Percentiles rank a stretch among this genome's conserved stretches.
Conservation (phyloP, 1,284 basidiomycete genomes). For the Leucocoprinus gongylophorus region DNA sequence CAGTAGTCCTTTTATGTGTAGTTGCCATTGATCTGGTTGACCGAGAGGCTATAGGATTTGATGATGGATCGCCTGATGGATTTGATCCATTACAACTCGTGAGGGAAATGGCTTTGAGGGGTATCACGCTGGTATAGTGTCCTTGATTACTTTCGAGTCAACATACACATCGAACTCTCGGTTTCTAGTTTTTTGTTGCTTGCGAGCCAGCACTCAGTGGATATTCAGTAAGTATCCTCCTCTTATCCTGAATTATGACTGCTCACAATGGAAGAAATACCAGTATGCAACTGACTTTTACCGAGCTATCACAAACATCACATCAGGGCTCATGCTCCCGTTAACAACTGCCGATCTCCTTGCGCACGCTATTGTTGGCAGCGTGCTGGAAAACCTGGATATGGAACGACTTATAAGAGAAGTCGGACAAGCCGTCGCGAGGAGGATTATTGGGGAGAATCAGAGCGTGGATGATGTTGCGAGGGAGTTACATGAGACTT, state of each 20-base stretch:
- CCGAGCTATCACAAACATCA: constrained; percentile 87
- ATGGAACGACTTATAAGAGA: constrained; percentile 96
- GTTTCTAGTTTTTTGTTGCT: constrained; percentile 85
- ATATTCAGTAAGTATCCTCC: constrained; percentile 64
- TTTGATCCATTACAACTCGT: constrained; percentile 88
- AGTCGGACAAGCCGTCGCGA: constrained; percentile 89
- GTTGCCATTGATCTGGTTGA: not conserved
- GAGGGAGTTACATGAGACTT: constrained; percentile 83
- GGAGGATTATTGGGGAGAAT: constrained; percentile 83
- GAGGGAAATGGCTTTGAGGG: constrained; percentile 81
- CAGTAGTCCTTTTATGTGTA: constrained; percentile 18
- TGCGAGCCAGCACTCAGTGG: constrained; percentile 96
- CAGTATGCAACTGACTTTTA: constrained; percentile 94
- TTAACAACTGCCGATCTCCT: constrained; percentile 94
- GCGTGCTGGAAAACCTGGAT: constrained; percentile 96
- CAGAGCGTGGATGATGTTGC: constrained; percentile 97
- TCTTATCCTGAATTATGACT: constrained; percentile 1
- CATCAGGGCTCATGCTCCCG: constrained; percentile 92
- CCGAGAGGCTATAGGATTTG: constrained; percentile 56
- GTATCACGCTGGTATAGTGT: constrained; percentile 72
- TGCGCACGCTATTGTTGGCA: constrained; percentile 96
- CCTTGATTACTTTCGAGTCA: not conserved
- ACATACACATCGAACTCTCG: constrained; percentile 1
- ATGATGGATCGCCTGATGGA: constrained; percentile 88
- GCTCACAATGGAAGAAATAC: constrained; percentile 19